Base-by-base conservation (phyloP, 352 stramenopile species). In the Globisporangium nagaii region DNA sequence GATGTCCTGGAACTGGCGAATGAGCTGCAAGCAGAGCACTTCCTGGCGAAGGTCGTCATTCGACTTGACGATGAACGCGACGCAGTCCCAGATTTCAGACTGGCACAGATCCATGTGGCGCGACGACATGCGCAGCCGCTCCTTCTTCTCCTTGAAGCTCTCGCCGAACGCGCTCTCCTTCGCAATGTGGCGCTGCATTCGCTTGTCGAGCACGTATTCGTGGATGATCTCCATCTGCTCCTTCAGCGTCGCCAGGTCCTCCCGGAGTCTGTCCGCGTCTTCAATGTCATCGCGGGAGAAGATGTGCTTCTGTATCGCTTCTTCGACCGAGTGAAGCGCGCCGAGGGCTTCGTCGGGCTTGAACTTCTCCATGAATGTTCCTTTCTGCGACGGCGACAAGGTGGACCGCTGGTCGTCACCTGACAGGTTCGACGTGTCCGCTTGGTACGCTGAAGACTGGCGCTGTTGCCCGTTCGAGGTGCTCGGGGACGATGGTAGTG, bases 11-110 rank as follows among this genome's bases (percentile, higher is more conserved):
- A 97, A 93, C 36, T 98, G 81, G 30, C 90, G 84, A 62, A 99
- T 98, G 4, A 99, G 79, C 60, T 99, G 94, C 66, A 98, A 87
- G 41, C 96, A 96, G 57, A 98, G 95, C 45, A 97, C 90, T 78
- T 99, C 96, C 73, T 99, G 97, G 20, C 96, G 80, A 42, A 99
- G 68, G 64, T 99, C 96, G 60, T 99, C 97, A 63, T 99, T 98
- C 9, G 90, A 97, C 68, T 99, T 99, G 7, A 99, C 92, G 70
- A 99, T 98, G 42, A 98, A 93, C 28, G 86, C 85, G 11, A 90
- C 78, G 39, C 77, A 88, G 43, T 90, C 75, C 83, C 83, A 93
- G 37, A 70, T 63, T 8, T 51, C 59, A 10, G 66, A 62, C 12
- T 68, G 44, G 8, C 44, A 65, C 35, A 42, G 32, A 27, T 62